phyloP scores from a whole-genome alignment of 306 rosid species.

The Pachyrhizus erosus region DNA sequence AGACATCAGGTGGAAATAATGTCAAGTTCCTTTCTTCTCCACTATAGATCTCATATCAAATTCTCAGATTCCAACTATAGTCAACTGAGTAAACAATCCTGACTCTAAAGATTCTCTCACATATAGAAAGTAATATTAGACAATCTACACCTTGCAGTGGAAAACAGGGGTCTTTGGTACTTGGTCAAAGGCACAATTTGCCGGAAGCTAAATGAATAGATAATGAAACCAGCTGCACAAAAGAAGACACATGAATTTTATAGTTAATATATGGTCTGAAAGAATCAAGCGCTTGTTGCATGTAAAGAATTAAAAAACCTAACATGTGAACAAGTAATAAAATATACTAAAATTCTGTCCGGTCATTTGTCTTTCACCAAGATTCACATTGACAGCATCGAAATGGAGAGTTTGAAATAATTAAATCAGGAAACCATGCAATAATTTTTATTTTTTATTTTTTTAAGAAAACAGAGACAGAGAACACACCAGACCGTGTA shows the following conservation, averaged over 20 bases:
- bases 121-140: conserved; percentile 32
- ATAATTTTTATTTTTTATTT: background rate
- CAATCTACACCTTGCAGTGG: conserved; percentile 47
- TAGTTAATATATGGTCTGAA: conserved; percentile 47
- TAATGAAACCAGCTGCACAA: conserved; percentile 59
- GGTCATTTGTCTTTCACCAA: conserved; percentile 43
- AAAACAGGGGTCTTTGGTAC: conserved; percentile 47
- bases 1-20: conserved; percentile 47
- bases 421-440: conserved; percentile 34
- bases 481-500: conserved; percentile 23
- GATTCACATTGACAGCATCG: conserved; percentile 59
- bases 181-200: conserved; percentile 61
- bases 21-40: conserved; percentile 45
- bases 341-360: conserved; percentile 54
- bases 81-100: conserved; percentile 50
- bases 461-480: conserved; percentile 31
- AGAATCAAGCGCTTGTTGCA: conserved; percentile 48
- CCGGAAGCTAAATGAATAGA: conserved; percentile 46
- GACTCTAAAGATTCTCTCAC: conserved; percentile 54
- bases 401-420: conserved; percentile 40
- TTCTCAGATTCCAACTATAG: conserved; percentile 44
- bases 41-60: conserved; percentile 64
- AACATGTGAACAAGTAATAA: conserved; percentile 60
- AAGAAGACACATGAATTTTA: conserved; percentile 57
- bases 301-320: background rate